Evolutionary conservation across 1,284 basidiomycete genomes (phyloP).

Genomic region (Omphalotus olearius): DNA sequence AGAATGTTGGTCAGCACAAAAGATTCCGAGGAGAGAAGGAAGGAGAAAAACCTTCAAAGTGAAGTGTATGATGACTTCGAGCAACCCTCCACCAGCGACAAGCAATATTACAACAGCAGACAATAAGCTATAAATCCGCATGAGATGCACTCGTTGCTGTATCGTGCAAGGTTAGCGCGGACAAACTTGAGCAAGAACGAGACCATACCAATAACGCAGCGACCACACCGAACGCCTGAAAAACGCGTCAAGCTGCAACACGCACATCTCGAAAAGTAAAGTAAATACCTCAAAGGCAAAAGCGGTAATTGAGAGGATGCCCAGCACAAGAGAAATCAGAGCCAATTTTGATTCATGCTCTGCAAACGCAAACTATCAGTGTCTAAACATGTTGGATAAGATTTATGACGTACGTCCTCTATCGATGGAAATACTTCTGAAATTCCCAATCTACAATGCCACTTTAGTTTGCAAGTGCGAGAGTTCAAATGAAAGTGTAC

Average conservation of each 20-base stretch:
- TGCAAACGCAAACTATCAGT: slow-evolving; percentile 20
- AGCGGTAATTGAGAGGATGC: slow-evolving; percentile 47
- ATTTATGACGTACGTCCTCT: slow-evolving; percentile 36
- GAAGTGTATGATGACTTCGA: slow-evolving; percentile 64
- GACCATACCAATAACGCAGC: slow-evolving; percentile 51
- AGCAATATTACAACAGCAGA: slow-evolving; percentile 49
- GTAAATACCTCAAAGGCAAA: slow-evolving; percentile 45
- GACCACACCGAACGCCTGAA: slow-evolving; percentile 43
- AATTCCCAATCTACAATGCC: slow-evolving; percentile 48
- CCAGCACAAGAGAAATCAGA: slow-evolving; percentile 57
- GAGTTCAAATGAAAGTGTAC: slow-evolving; percentile 19
- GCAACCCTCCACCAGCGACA: slow-evolving; percentile 48
- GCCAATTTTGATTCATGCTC: slow-evolving; percentile 47
- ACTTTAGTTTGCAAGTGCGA: slow-evolving; percentile 3
- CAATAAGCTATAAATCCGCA: slow-evolving; percentile 53
- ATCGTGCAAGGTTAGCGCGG: neutral
- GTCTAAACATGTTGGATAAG: neutral
- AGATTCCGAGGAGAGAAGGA: slow-evolving; percentile 11
- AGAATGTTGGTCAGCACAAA: neutral
- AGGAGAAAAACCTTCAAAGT: slow-evolving; percentile 56
- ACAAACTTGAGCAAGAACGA: neutral
- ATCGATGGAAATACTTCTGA: slow-evolving; percentile 48
- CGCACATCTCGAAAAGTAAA: neutral
- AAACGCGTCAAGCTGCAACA: neutral
- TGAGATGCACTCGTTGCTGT: slow-evolving; percentile 56